phyloP scores from a whole-genome alignment of 805 yeast species.

The Brettanomyces anomalus region DNA sequence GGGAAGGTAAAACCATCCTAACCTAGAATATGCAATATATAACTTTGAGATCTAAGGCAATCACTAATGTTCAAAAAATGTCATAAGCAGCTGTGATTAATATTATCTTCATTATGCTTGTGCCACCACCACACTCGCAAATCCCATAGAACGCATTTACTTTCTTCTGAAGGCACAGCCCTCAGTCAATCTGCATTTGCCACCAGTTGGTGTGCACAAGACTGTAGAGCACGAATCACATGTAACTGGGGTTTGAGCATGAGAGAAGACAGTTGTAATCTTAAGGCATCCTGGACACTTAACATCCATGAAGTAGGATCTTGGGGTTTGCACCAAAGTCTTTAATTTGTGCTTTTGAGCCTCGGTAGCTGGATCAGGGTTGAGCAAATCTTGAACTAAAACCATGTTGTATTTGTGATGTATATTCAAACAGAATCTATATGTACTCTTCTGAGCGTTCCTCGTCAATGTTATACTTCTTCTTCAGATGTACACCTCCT shows the following conservation, averaged over 20 bases:
- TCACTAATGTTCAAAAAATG: not conserved
- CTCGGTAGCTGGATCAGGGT: conserved; percentile 97
- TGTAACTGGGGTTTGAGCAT: conserved; percentile 99
- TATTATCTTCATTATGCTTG: not conserved
- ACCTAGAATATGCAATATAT: no score
- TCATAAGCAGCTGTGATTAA: not conserved
- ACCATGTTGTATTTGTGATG: conserved; percentile 37
- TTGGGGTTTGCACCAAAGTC: conserved; percentile 95
- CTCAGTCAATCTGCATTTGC: conserved; percentile 98
- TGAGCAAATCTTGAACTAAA: conserved; percentile 97
- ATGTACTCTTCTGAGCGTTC: no score
- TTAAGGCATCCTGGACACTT: conserved; percentile 99
- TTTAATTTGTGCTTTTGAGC: conserved; percentile 95
- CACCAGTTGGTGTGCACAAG: conserved; percentile 99
- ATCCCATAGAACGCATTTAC: conserved; percentile 35
- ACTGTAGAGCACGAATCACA: conserved; percentile 99
- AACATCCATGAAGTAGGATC: conserved; percentile 99
- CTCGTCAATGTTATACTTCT: no score
- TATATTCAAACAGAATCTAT: no score
- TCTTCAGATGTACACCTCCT: no score
- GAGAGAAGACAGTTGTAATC: conserved; percentile 99
- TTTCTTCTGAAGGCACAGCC: conserved; percentile 99
- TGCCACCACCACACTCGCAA: not conserved
- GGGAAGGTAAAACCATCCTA: no score
- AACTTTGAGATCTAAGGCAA: not conserved